phyloP scores from a whole-genome alignment of 768 basidiomycete genomes.

The Tulasnella sp. region DNA sequence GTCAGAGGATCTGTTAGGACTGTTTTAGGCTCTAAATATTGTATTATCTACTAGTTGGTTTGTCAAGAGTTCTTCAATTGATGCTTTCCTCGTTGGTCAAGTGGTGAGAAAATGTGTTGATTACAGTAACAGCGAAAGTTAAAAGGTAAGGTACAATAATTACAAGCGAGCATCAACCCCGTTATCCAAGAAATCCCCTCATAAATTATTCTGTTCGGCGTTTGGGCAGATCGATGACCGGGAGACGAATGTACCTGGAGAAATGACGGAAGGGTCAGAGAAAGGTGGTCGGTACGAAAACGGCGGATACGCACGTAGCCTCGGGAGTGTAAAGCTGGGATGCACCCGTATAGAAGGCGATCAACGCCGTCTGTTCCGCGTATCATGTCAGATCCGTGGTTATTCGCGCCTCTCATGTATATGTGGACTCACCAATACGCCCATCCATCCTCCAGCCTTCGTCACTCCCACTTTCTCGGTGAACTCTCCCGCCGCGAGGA shows the following conservation, averaged over 20 bases:
- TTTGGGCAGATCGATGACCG: conserved; percentile 4
- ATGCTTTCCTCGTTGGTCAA: no score
- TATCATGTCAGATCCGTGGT: not conserved
- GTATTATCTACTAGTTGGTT: not conserved
- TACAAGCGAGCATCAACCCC: no score
- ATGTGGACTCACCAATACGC: not conserved
- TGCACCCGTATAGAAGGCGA: not conserved
- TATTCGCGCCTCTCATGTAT: not conserved
- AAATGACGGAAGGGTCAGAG: not conserved
- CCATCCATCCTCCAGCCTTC: conserved; percentile 23
- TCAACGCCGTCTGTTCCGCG: not conserved
- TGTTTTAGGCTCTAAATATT: conserved; percentile 30
- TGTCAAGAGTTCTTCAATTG: no score
- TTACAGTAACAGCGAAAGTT: no score
- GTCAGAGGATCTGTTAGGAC: conserved; percentile 42
- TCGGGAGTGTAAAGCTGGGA: not conserved
- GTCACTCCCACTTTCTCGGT: conserved; percentile 17
- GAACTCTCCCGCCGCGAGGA: conserved; percentile 34
- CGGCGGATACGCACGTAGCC: not conserved
- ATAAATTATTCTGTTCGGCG: not conserved
- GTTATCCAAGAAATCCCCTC: no score
- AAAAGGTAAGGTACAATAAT: no score
- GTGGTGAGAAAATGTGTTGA: no score
- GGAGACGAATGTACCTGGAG: not conserved
- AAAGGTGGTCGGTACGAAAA: not conserved